These are phyloP conservation scores for Cercospora nicotianae DNA, from an alignment of 2,329 filamentous ascomycete species.

Conservation along the genomic window DNA sequence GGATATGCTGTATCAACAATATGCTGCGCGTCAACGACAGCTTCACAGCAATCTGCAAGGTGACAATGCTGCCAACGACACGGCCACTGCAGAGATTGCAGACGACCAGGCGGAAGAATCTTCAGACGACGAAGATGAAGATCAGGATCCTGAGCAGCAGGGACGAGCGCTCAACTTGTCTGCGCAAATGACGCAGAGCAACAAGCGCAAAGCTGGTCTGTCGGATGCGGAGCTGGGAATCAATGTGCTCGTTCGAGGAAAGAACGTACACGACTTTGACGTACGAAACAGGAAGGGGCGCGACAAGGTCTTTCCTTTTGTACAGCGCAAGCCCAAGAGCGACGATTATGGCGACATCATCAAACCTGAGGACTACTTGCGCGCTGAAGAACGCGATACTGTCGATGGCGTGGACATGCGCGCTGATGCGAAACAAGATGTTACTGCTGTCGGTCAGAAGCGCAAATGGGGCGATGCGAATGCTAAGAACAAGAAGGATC, in stretches of 20 bases:
- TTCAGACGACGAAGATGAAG: conserved; percentile 82
- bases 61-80: conserved; percentile 65
- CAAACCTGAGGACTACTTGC: conserved; percentile 86
- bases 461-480: conserved; percentile 81
- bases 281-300: conserved; percentile 87
- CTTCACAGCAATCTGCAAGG: conserved; percentile 79
- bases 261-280: conserved; percentile 90
- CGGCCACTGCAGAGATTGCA: conserved; percentile 59
- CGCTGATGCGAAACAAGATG: conserved; percentile 51
- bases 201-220: conserved; percentile 77
- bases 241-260: conserved; percentile 78
- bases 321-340: conserved; percentile 72
- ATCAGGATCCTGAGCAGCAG: conserved; percentile 86
- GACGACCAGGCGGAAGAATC: conserved; percentile 86
- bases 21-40: conserved; percentile 83
- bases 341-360: conserved; percentile 96
- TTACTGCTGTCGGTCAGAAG: conserved; percentile 74
- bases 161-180: conserved; percentile 89
- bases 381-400: conserved; percentile 86
- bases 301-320: conserved; percentile 87
- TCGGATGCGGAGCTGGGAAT: conserved; percentile 90
- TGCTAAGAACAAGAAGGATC: conserved; percentile 59
- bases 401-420: conserved; percentile 65
- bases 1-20: conserved; percentile 82
- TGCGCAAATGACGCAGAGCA: conserved; percentile 75